phyloP scores from a whole-genome alignment of 208 protist genomes.

The Acanthamoeba quina region DNA sequence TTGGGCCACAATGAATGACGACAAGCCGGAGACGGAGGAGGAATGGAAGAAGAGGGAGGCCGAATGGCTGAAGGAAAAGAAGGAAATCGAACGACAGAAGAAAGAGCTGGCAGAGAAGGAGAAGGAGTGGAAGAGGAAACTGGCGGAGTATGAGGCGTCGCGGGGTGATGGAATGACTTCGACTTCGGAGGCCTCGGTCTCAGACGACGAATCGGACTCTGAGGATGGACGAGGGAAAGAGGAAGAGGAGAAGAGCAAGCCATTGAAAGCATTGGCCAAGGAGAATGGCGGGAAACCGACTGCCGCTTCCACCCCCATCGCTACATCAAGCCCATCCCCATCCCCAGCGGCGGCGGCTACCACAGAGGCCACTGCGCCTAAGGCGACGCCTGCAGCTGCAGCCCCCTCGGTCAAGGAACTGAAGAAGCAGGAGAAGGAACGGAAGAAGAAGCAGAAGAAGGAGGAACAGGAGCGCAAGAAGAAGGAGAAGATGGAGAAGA shows the following conservation, averaged over 20 bases:
- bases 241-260: slow-evolving; percentile 53
- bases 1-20: slow-evolving; percentile 7
- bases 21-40: neutral
- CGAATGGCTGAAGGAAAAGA: slow-evolving; percentile 58
- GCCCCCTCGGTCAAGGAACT: slow-evolving; percentile 27
- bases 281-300: slow-evolving; percentile 29
- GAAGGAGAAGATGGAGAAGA: slow-evolving; percentile 62
- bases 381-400: neutral
- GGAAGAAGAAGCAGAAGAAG: slow-evolving; percentile 47
- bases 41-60: slow-evolving; percentile 63
- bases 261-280: slow-evolving; percentile 38
- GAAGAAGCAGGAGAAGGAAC: slow-evolving; percentile 54
- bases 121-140: slow-evolving; percentile 60
- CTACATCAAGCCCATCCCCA: neutral
- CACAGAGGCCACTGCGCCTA: neutral
- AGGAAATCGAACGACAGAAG: slow-evolving; percentile 55
- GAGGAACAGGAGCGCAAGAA: slow-evolving; percentile 31
- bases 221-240: neutral
- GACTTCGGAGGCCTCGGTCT: neutral
- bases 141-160: slow-evolving; percentile 46
- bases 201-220: slow-evolving; percentile 2
- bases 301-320: neutral
- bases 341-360: neutral
- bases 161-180: slow-evolving; percentile 27
- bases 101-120: slow-evolving; percentile 54